These are phyloP conservation scores for Solanum chilense DNA, from an alignment of 257 asterid species.

Conservation along the genomic window DNA sequence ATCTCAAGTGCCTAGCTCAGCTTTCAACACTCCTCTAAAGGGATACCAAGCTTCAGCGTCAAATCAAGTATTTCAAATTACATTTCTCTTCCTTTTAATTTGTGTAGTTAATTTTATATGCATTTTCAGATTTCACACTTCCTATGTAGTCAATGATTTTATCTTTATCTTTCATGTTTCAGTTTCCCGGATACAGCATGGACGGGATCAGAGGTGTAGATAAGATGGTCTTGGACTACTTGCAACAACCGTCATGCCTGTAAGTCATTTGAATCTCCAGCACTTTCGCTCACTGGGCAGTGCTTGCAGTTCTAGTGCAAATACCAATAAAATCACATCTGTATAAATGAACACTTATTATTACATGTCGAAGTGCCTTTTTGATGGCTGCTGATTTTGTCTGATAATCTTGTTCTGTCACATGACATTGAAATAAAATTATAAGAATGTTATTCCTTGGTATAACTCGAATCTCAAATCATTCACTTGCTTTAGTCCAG, in stretches of 20 bases:
- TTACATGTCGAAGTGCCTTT: background rate
- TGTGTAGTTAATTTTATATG: background rate
- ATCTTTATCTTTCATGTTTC: constrained; percentile 5
- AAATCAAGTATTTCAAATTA: constrained; percentile 13
- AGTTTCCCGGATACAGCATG: constrained; percentile 35
- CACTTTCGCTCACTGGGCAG: background rate
- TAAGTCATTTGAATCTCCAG: constrained; percentile 27
- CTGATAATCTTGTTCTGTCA: background rate
- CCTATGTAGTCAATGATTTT: background rate
- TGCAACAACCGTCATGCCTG: constrained; percentile 61
- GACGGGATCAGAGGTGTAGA: constrained; percentile 37
- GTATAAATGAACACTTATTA: background rate
- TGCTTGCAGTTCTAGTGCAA: background rate
- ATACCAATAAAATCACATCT: background rate
- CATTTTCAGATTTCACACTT: background rate
- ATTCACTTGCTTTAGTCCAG: background rate
- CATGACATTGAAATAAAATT: background rate
- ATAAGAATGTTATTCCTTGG: background rate
- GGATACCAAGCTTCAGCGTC: constrained; percentile 43
- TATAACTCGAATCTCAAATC: background rate
- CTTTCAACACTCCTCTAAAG: constrained; percentile 48
- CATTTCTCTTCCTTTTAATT: background rate
- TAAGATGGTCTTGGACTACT: constrained; percentile 33
- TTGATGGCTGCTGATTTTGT: background rate
- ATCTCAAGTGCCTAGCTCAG: constrained; percentile 33